Evolutionary conservation across 2,329 filamentous ascomycete species (phyloP).

Genomic region (Triangularia setosa): DNA sequence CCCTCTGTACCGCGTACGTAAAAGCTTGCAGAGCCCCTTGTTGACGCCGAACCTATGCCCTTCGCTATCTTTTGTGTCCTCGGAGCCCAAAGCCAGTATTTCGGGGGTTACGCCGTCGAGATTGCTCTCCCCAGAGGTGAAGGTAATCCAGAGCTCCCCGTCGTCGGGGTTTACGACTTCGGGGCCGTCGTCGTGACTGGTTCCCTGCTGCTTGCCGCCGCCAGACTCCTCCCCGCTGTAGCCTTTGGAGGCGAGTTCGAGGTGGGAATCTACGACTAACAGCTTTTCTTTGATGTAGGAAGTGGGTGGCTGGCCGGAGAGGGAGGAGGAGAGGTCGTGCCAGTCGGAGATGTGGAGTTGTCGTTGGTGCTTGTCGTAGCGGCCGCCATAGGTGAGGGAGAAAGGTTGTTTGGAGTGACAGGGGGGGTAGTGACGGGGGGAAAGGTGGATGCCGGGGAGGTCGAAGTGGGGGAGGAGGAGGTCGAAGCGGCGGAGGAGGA

Average conservation of each 20-base stretch:
- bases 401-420: not conserved
- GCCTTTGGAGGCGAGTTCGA: not conserved
- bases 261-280: conserved; percentile 40
- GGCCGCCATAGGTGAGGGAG: not conserved
- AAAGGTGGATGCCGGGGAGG: not conserved
- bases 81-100: conserved; percentile 42
- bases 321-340: conserved; percentile 21
- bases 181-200: too few species aligned
- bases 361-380: conserved; percentile 46
- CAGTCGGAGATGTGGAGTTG: conserved; percentile 36
- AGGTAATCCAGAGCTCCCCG: conserved; percentile 46
- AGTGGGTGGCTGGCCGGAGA: conserved; percentile 29
- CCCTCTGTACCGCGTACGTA: conserved; percentile 36
- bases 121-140: conserved; percentile 42
- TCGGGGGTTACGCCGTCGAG: conserved; percentile 37
- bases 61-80: conserved; percentile 20
- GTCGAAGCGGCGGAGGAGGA: conserved; percentile 44
- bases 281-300: conserved; percentile 42
- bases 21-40: conserved; percentile 35
- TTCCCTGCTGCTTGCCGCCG: too few species aligned
- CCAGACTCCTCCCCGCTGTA: conserved; percentile 23
- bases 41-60: conserved; percentile 42
- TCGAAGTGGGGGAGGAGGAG: conserved; percentile 35
- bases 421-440: not conserved
- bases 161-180: conserved; percentile 31